Evolutionary conservation across 1,284 basidiomycete species (phyloP), one percentile per base, ranked within the genome.

Genomic region (Ustilago lituana): DNA sequence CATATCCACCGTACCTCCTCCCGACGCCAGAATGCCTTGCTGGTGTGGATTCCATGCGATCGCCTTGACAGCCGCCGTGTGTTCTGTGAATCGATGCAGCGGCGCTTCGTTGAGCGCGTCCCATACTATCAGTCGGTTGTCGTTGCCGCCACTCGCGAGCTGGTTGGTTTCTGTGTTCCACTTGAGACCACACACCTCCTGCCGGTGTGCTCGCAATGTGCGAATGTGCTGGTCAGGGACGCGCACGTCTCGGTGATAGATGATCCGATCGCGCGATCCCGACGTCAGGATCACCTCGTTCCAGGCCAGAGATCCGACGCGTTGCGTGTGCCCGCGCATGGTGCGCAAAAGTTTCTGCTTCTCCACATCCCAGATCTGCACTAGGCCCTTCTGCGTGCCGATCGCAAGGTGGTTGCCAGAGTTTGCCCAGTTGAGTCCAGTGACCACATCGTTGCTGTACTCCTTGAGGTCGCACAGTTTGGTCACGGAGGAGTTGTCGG

Each of bases 51-150:
- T 94, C 95, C 96, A 98, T 1, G 94, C 93, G 17, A 98, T 89
- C 2, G 96, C 95, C 82, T 98, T 98, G 65, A 98, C 94, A 0
- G 95, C 95, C 0, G 96, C 95, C 3, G 90, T 91, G 80, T 98
- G 96, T 70, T 98, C 92, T 55, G 93, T 92, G 82, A 98, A 98
- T 77, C 93, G 91, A 88, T 91, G 94, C 14, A 97, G 84, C 1
- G 94, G 94, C 23, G 73, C 59, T 45, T 79, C 81, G 69, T 47
- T 20, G 63, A 83, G 81, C 43, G 84, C 84, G 84, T 96, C 93
- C 93, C 95, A 98, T 52, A 98, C 92, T 75, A 93, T 93, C 9
- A 98, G 90, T 84, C 96, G 95, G 84, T 98, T 98, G 84, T 98
- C 96, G 83, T 98, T 98, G 0, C 95, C 95, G 1, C 96, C 95